Evolutionary conservation across 1,284 basidiomycete species (phyloP), one percentile per base, ranked within the genome.

Genomic region (Marasmius tenuissimus): DNA sequence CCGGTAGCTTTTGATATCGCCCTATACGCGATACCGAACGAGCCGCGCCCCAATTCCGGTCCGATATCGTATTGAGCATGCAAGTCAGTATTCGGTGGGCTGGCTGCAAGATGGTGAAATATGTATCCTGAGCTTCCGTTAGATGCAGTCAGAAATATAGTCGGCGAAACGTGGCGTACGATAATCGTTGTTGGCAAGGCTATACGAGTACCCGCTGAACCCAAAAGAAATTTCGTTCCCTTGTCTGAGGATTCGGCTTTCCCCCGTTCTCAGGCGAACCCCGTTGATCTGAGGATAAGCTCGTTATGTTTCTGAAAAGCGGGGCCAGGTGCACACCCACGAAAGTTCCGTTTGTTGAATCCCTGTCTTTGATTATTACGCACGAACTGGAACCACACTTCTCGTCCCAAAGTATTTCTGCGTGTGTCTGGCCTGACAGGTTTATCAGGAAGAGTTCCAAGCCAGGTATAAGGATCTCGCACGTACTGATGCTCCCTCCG

Each of bases 181-280:
- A 67, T 85, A 88, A 66, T 90, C 87, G 65, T 91, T 87, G 6
- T 52, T n/a, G n/a, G 56, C 38, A n/a, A 58, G 39, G 4, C 79
- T 77, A 9, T 73, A 71, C 53, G 85, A 80, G n/a, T n/a, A n/a
- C n/a, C n/a, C n/a, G 9, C 76, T 74, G 1, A 86, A 84, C 5
- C 93, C 94, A 68, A 96, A 89, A 6, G 89, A 87, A 61, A 96
- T 81, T 72, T 95, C 93, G 68, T 90, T 91, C 4, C 94, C 93
- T 65, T 95, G 89, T 27, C 79, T 81, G 54, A 96, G 76, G 57
- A 93, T 78, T 38, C 82, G 77, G 38, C 80, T 80, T 40, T 81
- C 78, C 65, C 78, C 79, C 67, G 77, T 87, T 57, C 83, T 86
- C 63, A 95, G 81, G 70, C 80, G 85, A 55, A 76, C 74, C 11